Evolutionary conservation across 768 basidiomycete genomes (phyloP), one percentile per base, ranked within the genome.

Genomic region (Psilocybe sp.): DNA sequence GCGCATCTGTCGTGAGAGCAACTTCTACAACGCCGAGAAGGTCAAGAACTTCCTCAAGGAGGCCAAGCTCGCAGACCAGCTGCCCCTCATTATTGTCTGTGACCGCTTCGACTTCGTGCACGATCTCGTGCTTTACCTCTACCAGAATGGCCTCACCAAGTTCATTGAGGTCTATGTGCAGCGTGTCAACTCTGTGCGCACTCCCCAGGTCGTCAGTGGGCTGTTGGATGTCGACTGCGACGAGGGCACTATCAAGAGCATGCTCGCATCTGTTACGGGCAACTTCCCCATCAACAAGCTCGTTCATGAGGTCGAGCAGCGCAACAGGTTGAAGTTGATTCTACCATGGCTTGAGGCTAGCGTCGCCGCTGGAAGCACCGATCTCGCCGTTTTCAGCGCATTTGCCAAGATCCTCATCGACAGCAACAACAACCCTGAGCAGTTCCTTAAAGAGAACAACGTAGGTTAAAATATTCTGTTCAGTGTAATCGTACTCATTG

Each of bases 11-110:
- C 80, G 97, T 47, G 97, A 99, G 74, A 93, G 90, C 69, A 98
- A 98, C 72, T 78, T 76, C 72, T 98, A 98, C 80, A 98, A 95
- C 69, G 92, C 97, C 1, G 97, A 99, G 76, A 99, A 99, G 71
- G 97, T 98, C 81, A 98, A 99, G 80, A 99, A 99, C 73, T 98
- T 98, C 87, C 84, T 98, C 68, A 98, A 98, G 70, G 97, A 99
- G 65, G 95, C 97, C 62, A 95, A 97, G 63, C 85, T 99, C 23
- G 73, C 85, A 34, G 97, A 98, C 65, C 97, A 98, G 66, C 84
- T 99, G 34, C 97, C 97, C 3, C 85, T 99, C 59, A 99, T 98
- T 76, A 98, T 99, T 57, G 97, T 99, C 61, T 98, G 97, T 79
- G 97, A 99, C 67, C 93, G 97, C 36, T 99, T 98, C 78, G 96